Conservation (phyloP, 2,329 filamentous ascomycete species). For the Xylariaceae sp. region DNA sequence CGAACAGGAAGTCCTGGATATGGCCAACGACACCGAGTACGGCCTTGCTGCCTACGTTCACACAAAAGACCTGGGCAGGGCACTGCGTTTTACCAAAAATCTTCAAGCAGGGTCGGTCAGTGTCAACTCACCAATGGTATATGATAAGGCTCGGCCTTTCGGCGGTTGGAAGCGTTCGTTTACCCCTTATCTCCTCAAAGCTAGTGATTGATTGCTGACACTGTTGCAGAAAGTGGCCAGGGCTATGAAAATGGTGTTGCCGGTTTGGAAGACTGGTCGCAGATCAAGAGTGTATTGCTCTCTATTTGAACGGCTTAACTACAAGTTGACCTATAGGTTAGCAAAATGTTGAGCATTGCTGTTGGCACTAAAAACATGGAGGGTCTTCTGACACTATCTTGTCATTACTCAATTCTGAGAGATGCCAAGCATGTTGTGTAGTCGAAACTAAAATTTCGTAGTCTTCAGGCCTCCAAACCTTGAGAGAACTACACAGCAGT, state of each 20-base stretch:
- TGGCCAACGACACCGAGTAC: conserved; percentile 63
- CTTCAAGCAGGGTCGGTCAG: conserved; percentile 67
- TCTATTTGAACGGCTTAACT: too few species aligned
- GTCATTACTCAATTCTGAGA: too few species aligned
- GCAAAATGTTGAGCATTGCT: too few species aligned
- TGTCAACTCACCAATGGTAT: conserved; percentile 55
- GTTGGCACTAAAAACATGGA: too few species aligned
- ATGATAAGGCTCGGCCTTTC: conserved; percentile 46
- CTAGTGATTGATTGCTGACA: not conserved
- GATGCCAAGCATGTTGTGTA: too few species aligned
- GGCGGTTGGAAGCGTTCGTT: conserved; percentile 47
- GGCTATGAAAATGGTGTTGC: conserved; percentile 24
- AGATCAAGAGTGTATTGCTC: conserved; percentile 19
- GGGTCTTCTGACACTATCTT: too few species aligned
- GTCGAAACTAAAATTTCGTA: too few species aligned
- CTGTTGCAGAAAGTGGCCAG: conserved; percentile 23
- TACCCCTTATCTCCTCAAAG: not conserved
- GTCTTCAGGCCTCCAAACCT: too few species aligned
- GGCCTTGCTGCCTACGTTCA: conserved; percentile 62
- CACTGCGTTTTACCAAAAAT: conserved; percentile 53
- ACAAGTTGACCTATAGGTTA: too few species aligned
- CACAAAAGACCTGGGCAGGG: conserved; percentile 56
- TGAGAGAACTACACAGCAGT: too few species aligned
- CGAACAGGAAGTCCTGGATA: conserved; percentile 58
- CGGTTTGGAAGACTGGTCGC: conserved; percentile 26